phyloP scores from a whole-genome alignment of 2,329 filamentous ascomycete genomes.

The Cryphonectria radicalis region DNA sequence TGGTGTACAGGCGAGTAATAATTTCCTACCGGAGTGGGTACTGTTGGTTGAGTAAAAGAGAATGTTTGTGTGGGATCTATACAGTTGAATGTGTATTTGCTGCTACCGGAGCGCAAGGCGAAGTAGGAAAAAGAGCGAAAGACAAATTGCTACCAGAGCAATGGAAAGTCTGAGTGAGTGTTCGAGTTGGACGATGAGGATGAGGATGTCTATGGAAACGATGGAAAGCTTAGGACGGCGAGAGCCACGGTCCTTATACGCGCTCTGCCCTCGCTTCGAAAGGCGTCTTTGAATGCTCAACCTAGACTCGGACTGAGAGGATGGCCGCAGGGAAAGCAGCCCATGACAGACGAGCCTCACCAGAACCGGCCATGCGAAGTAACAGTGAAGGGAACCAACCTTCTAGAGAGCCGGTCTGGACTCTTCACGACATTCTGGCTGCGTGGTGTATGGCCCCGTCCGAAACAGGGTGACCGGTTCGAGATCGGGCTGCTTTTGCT shows the following conservation, averaged over 20 bases:
- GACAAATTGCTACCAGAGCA: neutral
- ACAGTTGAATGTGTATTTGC: neutral
- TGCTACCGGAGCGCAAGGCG: slow-evolving; percentile 1
- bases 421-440: neutral
- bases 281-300: neutral
- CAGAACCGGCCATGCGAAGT: neutral
- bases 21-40: neutral
- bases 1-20: neutral
- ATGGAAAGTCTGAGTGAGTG: neutral
- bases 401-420: no score
- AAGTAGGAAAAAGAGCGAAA: neutral
- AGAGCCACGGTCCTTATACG: neutral
- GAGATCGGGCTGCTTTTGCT: neutral
- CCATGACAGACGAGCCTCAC: neutral
- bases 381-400: no score
- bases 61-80: neutral
- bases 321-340: neutral
- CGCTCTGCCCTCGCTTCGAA: neutral
- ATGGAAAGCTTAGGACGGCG: neutral
- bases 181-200: neutral
- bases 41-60: neutral
- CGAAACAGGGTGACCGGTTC: neutral
- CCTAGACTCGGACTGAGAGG: neutral
- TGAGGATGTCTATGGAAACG: neutral
- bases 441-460: neutral